Percentiles rank a stretch among this genome's conserved stretches.
These are phyloP conservation scores for Zymoseptoria passerinii DNA, from an alignment of 2,329 filamentous ascomycete genomes.

Conservation along the genomic window DNA sequence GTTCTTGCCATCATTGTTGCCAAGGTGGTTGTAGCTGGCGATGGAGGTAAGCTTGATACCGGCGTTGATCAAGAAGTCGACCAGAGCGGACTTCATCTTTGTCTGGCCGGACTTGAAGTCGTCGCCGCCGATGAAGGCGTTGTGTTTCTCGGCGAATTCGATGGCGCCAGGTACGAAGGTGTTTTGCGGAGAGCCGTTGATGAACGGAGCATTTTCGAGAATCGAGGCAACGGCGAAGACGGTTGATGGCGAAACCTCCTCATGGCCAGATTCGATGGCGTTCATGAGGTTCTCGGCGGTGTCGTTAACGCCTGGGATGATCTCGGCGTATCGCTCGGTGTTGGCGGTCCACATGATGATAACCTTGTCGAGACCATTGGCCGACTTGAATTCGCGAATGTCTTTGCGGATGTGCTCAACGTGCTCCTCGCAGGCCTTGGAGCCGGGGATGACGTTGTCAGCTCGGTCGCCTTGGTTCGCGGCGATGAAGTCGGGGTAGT, in stretches of 20 bases:
- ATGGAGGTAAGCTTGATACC: conserved; percentile 99
- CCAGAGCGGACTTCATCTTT: conserved; percentile 99
- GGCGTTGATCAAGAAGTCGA: conserved; percentile 96
- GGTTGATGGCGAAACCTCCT: conserved; percentile 89
- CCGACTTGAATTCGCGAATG: conserved; percentile 85
- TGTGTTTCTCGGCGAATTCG: conserved; percentile 76
- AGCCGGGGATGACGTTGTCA: conserved; percentile 78
- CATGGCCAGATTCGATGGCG: conserved; percentile 76
- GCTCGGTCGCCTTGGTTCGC: conserved; percentile 96
- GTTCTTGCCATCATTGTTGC: conserved; percentile 99
- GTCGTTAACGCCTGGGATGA: conserved; percentile 85
- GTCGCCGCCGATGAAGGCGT: conserved; percentile 89
- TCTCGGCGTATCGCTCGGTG: conserved; percentile 90
- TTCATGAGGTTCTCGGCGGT: conserved; percentile 89
- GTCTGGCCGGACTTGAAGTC: conserved; percentile 99
- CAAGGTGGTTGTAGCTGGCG: conserved; percentile 97
- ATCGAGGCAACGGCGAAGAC: conserved; percentile 94
- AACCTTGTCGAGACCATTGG: conserved; percentile 82
- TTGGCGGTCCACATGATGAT: conserved; percentile 98
- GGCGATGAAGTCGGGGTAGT: conserved; percentile 99
- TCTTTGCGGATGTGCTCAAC: conserved; percentile 90
- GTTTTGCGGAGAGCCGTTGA: conserved; percentile 99
- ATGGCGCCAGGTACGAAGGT: conserved; percentile 94
- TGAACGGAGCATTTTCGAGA: conserved; percentile 82
- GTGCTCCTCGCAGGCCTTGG: conserved; percentile 76